These are phyloP conservation scores for Rosa rugosa DNA, from an alignment of 306 rosid species.

Conservation along the genomic window DNA sequence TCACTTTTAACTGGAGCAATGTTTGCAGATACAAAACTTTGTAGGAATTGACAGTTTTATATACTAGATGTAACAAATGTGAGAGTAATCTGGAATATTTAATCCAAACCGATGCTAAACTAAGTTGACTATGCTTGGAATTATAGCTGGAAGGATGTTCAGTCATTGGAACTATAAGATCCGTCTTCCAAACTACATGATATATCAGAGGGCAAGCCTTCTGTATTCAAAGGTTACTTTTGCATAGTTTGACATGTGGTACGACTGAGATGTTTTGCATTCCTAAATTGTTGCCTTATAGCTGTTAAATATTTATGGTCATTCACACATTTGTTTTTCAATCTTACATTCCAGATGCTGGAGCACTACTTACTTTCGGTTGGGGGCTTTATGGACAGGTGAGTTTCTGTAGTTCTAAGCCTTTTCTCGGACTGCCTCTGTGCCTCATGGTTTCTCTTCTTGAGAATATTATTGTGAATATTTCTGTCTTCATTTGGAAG, in stretches of 20 bases:
- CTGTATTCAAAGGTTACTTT: background rate
- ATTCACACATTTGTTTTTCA: conserved; percentile 6
- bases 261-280: conserved; percentile 2
- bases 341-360: conserved; percentile 62
- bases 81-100: background rate
- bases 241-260: conserved; percentile 7
- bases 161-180: background rate
- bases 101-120: background rate
- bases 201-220: background rate
- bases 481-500: background rate
- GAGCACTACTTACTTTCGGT: conserved; percentile 85
- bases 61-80: background rate
- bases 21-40: background rate
- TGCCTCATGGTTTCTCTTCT: background rate
- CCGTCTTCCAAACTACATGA: background rate
- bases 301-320: conserved; percentile 7
- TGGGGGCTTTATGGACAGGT: conserved; percentile 99
- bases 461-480: background rate
- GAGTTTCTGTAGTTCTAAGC: conserved; percentile 29
- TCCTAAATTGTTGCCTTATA: background rate
- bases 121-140: conserved; percentile 6
- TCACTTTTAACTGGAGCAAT: background rate
- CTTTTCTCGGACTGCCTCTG: background rate
- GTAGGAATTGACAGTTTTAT: background rate
- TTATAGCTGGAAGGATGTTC: background rate